These are phyloP conservation scores for Claviceps citrina DNA, from an alignment of 2,329 filamentous ascomycete species.

Conservation along the genomic window DNA sequence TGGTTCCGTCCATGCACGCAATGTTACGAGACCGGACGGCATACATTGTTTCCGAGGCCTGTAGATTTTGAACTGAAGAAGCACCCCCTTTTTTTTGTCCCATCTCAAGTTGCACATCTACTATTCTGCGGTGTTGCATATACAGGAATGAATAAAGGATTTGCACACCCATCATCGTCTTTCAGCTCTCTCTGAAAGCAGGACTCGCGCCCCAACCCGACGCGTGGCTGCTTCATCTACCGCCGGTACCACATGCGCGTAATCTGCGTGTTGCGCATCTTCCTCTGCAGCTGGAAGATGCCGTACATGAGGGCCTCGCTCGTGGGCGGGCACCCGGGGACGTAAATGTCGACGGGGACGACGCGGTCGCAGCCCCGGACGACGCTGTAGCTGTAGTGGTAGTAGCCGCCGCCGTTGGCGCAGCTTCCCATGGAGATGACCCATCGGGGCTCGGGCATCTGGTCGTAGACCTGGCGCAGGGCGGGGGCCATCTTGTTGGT, in stretches of 20 bases:
- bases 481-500: slow-evolving; percentile 96
- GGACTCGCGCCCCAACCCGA: background rate
- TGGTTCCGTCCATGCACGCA: too few species aligned
- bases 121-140: background rate
- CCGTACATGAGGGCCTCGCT: slow-evolving; percentile 50
- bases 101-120: too few species aligned
- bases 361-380: slow-evolving; percentile 62
- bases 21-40: too few species aligned
- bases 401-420: slow-evolving; percentile 74
- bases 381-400: slow-evolving; percentile 73
- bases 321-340: slow-evolving; percentile 56
- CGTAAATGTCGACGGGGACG: slow-evolving; percentile 66
- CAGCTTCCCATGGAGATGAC: slow-evolving; percentile 73
- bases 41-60: too few species aligned
- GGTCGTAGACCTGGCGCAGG: slow-evolving; percentile 80
- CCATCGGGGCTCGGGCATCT: slow-evolving; percentile 88
- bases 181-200: too few species aligned
- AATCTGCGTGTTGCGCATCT: slow-evolving; percentile 49
- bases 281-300: slow-evolving; percentile 62
- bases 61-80: too few species aligned
- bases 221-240: slow-evolving; percentile 17
- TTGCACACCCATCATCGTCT: too few species aligned
- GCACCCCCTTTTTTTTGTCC: too few species aligned
- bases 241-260: slow-evolving; percentile 44
- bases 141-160: background rate